phyloP scores from a whole-genome alignment of 805 yeast species.

The Hanseniaspora meyeri region DNA sequence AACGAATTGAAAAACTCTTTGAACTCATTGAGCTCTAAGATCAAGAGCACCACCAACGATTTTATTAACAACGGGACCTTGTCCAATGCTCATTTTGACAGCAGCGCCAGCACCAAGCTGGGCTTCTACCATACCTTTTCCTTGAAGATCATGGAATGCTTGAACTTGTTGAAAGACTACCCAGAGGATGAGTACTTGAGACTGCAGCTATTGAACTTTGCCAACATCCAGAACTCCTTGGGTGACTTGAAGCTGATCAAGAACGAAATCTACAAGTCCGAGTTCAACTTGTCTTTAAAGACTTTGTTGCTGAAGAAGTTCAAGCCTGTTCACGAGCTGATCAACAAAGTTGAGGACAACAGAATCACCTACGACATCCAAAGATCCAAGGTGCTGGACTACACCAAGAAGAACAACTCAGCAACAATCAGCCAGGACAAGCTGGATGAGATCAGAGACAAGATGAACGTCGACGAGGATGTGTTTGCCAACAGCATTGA shows the following conservation, averaged over 20 bases:
- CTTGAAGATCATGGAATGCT: constrained; percentile 3
- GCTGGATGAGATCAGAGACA: constrained; percentile 61
- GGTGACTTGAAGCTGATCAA: constrained; percentile 77
- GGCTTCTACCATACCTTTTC: constrained; percentile 13
- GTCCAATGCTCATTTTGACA: constrained; percentile 10
- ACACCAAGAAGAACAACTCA: constrained; percentile 29
- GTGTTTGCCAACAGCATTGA: constrained; percentile 83
- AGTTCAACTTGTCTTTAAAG: constrained; percentile 55
- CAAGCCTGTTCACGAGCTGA: constrained; percentile 51
- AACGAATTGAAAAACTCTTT: constrained; percentile 10
- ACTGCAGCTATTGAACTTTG: constrained; percentile 52
- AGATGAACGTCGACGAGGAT: constrained; percentile 76
- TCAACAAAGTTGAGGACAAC: constrained; percentile 64
- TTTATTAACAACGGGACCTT: constrained; percentile 10
- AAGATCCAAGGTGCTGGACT: constrained; percentile 37
- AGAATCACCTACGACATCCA: constrained; percentile 72
- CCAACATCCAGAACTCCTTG: constrained; percentile 57
- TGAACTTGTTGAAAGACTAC: constrained; percentile 14
- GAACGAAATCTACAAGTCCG: constrained; percentile 57
- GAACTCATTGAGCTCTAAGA: background rate
- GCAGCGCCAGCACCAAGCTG: background rate
- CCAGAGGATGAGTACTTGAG: constrained; percentile 42
- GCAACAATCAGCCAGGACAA: constrained; percentile 35
- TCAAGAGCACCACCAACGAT: constrained; percentile 10
- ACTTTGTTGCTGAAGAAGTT: constrained; percentile 51